Percentiles rank a stretch among this genome's conserved stretches.
Conservation (phyloP, 2,329 filamentous ascomycete species). For the Trichoderma sp. region DNA sequence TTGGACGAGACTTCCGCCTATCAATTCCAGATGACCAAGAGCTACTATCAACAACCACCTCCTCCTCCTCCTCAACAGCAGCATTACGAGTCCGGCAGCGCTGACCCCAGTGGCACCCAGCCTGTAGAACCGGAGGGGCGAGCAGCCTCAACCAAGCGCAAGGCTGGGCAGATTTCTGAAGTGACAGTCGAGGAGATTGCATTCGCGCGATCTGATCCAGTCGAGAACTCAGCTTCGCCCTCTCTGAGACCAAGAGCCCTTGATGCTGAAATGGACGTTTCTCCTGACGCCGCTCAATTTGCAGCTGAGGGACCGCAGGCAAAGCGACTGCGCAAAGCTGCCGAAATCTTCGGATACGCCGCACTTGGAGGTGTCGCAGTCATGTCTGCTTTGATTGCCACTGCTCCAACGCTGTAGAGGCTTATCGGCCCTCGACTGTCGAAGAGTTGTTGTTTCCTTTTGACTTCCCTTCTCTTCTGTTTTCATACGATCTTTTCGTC, state of each 20-base stretch:
- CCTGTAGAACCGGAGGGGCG: not conserved
- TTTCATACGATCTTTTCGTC: not conserved
- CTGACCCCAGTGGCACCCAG: not conserved
- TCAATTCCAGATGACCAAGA: conserved; percentile 38
- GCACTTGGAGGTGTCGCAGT: conserved; percentile 45
- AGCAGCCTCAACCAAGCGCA: conserved; percentile 34
- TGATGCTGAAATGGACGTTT: conserved; percentile 1
- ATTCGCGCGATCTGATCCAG: not conserved
- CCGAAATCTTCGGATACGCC: conserved; percentile 43
- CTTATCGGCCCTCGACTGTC: not conserved
- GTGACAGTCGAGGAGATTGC: conserved; percentile 24
- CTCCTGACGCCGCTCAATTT: not conserved
- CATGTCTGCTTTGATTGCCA: conserved; percentile 46
- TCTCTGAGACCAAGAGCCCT: not conserved
- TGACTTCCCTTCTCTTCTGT: not conserved
- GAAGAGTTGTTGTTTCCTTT: not conserved
- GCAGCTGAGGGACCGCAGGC: conserved; percentile 29
- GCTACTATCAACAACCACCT: conserved; percentile 5
- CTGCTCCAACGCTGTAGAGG: conserved; percentile 38
- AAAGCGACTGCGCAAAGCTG: conserved; percentile 42
- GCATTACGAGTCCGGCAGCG: not conserved
- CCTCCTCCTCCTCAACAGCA: not conserved
- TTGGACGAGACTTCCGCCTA: conserved; percentile 40
- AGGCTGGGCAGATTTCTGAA: conserved; percentile 37
- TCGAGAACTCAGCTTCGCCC: not conserved